phyloP scores from a whole-genome alignment of 257 asterid genomes.

The Fraxinus cuspidata region DNA sequence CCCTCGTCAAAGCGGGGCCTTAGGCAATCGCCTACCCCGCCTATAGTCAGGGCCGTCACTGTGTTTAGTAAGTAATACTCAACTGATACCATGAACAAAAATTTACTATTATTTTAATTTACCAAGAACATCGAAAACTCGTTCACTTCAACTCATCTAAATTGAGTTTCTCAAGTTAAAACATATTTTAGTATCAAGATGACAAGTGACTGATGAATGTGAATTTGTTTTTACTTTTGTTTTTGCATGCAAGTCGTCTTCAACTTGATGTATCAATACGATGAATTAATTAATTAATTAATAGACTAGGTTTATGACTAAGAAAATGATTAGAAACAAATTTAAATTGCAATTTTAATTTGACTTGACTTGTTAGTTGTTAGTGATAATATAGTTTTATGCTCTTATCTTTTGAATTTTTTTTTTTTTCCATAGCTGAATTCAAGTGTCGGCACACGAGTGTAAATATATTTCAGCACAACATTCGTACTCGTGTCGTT shows the following conservation, averaged over 20 bases:
- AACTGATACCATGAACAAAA: too few species aligned
- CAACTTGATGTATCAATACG: not conserved
- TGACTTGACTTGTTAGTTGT: slow-evolving; percentile 1
- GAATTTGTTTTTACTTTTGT: too few species aligned
- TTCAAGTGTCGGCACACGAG: slow-evolving; percentile 26
- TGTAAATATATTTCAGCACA: slow-evolving; percentile 6
- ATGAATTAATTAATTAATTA: not conserved
- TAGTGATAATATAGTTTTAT: not conserved
- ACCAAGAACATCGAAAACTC: too few species aligned
- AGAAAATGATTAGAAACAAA: not conserved
- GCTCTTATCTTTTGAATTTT: not conserved
- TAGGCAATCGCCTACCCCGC: too few species aligned
- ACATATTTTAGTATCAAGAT: not conserved
- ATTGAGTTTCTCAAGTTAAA: not conserved
- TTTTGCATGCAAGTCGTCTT: not conserved
- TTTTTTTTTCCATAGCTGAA: not conserved
- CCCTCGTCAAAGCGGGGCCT: too few species aligned
- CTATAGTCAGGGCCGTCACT: too few species aligned
- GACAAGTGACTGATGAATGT: not conserved
- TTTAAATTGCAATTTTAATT: not conserved
- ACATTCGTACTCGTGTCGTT: slow-evolving; percentile 22
- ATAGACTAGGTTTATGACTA: not conserved
- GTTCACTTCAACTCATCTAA: too few species aligned
- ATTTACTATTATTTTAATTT: too few species aligned
- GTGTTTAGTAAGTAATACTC: not conserved